A percentile compares a stretch with the other conserved stretches of the same genome.
Evolutionary conservation across 768 basidiomycete genomes (phyloP).

Genomic region (Lactarius hengduanensis): DNA sequence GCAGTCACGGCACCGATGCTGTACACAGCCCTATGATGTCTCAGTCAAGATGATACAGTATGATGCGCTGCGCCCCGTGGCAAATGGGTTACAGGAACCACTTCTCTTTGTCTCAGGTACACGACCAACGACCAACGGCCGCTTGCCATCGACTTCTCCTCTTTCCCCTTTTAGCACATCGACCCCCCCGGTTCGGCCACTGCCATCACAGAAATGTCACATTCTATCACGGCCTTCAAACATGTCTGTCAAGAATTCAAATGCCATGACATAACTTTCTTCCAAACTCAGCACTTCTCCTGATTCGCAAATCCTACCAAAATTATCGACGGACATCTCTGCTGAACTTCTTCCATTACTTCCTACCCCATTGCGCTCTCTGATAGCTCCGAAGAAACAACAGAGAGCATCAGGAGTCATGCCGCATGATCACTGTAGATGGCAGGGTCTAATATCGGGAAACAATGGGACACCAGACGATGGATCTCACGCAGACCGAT

Average conservation of each 20-base stretch:
- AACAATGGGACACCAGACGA: neutral
- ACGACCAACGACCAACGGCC: neutral
- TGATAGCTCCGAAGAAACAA: neutral
- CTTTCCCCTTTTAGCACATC: neutral
- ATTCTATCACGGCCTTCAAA: neutral
- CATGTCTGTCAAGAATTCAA: neutral
- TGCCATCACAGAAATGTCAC: slow-evolving; percentile 2
- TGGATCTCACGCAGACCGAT: neutral
- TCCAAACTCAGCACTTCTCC: neutral
- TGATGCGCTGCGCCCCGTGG: neutral
- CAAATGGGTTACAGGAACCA: neutral
- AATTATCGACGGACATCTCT: neutral
- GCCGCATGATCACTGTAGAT: neutral
- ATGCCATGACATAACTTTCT: neutral
- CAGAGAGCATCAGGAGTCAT: neutral
- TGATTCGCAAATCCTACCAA: neutral
- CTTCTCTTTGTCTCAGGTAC: neutral
- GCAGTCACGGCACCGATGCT: neutral
- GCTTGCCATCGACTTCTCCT: neutral
- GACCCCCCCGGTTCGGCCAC: neutral
- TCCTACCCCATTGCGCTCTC: neutral
- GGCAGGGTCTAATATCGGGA: neutral
- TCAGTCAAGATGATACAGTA: neutral
- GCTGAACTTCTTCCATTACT: neutral
- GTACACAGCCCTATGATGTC: neutral